Conservation (phyloP, 1,284 basidiomycete species). For the Cryptococcus neoformans region DNA sequence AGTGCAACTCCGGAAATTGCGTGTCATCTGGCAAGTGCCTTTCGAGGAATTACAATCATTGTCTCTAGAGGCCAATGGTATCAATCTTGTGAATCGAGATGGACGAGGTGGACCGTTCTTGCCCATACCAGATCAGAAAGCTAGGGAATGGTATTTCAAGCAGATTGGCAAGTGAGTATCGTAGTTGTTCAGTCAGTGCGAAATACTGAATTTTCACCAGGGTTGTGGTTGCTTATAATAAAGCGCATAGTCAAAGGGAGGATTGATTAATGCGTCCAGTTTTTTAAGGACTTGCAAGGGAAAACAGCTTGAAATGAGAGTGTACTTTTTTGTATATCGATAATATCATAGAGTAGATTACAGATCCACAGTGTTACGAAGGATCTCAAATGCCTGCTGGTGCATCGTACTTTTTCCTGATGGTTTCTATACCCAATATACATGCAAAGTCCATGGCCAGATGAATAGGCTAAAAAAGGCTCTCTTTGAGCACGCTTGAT, state of each 20-base stretch:
- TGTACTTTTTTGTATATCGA: too few species aligned
- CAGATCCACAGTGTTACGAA: too few species aligned
- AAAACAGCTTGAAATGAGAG: too few species aligned
- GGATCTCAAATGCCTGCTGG: too few species aligned
- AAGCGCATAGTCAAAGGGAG: slow-evolving; percentile 29
- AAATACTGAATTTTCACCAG: slow-evolving; percentile 11
- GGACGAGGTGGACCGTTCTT: slow-evolving; percentile 57
- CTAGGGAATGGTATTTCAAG: slow-evolving; percentile 58
- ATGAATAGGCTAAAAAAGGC: too few species aligned
- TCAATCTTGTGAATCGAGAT: slow-evolving; percentile 68
- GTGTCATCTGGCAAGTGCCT: slow-evolving; percentile 88
- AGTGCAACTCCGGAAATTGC: slow-evolving; percentile 80
- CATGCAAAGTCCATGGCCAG: too few species aligned
- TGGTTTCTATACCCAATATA: too few species aligned
- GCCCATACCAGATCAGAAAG: slow-evolving; percentile 53
- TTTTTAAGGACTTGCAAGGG: too few species aligned
- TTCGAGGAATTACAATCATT: slow-evolving; percentile 84
- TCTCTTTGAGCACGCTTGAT: too few species aligned
- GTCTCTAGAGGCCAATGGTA: slow-evolving; percentile 82
- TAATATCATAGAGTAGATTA: too few species aligned
- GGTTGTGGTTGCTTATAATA: slow-evolving; percentile 43
- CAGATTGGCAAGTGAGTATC: slow-evolving; percentile 50
- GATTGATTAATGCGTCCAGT: background rate
- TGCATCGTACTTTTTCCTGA: too few species aligned
- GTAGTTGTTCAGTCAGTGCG: background rate